A percentile compares a stretch with the other conserved stretches of the same genome.
phyloP scores from a whole-genome alignment of 805 yeast genomes.

The Cyberlindnera japonica region DNA sequence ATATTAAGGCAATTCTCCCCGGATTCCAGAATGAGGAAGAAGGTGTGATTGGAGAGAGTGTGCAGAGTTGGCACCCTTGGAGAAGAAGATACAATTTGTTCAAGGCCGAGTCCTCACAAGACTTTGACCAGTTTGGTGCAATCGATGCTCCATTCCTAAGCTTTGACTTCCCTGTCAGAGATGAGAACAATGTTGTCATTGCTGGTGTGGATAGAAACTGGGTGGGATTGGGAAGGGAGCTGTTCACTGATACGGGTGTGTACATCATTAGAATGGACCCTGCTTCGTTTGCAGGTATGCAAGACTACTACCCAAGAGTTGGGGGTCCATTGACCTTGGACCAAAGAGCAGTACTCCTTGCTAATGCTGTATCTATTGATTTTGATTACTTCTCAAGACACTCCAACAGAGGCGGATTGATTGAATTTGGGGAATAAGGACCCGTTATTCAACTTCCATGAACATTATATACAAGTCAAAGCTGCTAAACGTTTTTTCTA shows the following conservation, averaged over 20 bases:
- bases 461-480: too few species aligned
- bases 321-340: constrained; percentile 59
- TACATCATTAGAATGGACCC: constrained; percentile 84
- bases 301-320: constrained; percentile 45
- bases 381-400: constrained; percentile 97
- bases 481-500: too few species aligned
- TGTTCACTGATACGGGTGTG: constrained; percentile 93
- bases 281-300: constrained; percentile 57
- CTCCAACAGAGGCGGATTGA: constrained; percentile 44
- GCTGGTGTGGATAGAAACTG: constrained; percentile 88
- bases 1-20: constrained; percentile 70
- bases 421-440: constrained; percentile 14
- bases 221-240: constrained; percentile 91
- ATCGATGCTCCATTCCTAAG: constrained; percentile 85
- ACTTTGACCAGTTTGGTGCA: constrained; percentile 73
- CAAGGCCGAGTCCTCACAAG: constrained; percentile 35
- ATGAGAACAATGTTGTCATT: constrained; percentile 53
- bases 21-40: constrained; percentile 42
- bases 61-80: constrained; percentile 95
- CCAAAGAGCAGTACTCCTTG: constrained; percentile 81
- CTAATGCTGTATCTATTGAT: constrained; percentile 87
- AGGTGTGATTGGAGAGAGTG: constrained; percentile 71
- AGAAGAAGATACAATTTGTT: constrained; percentile 84
- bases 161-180: constrained; percentile 76
- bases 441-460: too few species aligned